A percentile compares a stretch with the other conserved stretches of the same genome.
Evolutionary conservation across 2,329 filamentous ascomycete species (phyloP).

Genomic region (Monosporascus ibericus): DNA sequence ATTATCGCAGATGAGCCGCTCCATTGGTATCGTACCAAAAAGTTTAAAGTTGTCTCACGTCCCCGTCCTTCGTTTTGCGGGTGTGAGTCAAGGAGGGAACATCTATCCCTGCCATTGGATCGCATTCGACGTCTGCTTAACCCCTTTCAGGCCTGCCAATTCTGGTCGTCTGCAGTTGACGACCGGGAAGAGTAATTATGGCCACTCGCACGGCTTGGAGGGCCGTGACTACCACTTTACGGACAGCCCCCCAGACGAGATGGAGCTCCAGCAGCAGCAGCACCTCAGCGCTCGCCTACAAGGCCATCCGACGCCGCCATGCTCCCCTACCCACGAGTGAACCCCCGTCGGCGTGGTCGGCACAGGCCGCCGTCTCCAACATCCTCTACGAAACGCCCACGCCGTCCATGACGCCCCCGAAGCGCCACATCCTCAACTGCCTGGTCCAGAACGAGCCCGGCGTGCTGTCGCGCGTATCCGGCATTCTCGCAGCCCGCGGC

Average conservation of each 20-base stretch:
- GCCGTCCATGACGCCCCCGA: conserved; percentile 75
- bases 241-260: conserved; percentile 12
- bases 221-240: conserved; percentile 14
- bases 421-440: conserved; percentile 95
- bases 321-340: conserved; percentile 76
- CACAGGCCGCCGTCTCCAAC: conserved; percentile 90
- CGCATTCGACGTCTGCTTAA: conserved; percentile 4
- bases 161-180: conserved; percentile 19
- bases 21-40: conserved; percentile 3
- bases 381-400: conserved; percentile 98
- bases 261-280: conserved; percentile 56
- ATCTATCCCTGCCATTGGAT: conserved; percentile 16
- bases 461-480: conserved; percentile 91
- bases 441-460: conserved; percentile 98
- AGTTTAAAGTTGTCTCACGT: neutral
- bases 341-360: conserved; percentile 73
- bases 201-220: conserved; percentile 24
- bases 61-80: conserved; percentile 6
- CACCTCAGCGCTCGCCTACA: conserved; percentile 93
- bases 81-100: conserved; percentile 15
- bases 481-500: conserved; percentile 88
- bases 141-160: conserved; percentile 14
- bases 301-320: conserved; percentile 87
- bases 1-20: conserved; percentile 14
- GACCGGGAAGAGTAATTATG: conserved; percentile 19